A percentile compares a stretch with the other conserved stretches of the same genome.
Evolutionary conservation across 2,329 filamentous ascomycete genomes (phyloP).

Genomic region (Talaromyces albobiverticillius): DNA sequence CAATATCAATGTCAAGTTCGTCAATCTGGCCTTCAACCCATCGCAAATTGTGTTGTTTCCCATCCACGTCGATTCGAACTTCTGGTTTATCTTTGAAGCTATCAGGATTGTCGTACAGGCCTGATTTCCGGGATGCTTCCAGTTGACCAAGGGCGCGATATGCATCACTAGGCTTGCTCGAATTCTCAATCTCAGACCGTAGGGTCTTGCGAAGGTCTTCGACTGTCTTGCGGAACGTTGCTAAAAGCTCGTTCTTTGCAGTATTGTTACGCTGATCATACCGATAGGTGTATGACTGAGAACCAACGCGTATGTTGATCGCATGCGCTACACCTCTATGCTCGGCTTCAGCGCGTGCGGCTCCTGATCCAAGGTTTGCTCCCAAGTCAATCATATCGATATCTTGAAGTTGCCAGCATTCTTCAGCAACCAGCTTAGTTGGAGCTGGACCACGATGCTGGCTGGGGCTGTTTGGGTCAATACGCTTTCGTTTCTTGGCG

Average conservation of each 20-base stretch:
- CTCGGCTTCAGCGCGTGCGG: slow-evolving; percentile 40
- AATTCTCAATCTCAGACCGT: slow-evolving; percentile 82
- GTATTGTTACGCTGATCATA: slow-evolving; percentile 76
- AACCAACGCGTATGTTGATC: slow-evolving; percentile 84
- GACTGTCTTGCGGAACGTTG: slow-evolving; percentile 87
- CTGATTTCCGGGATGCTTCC: slow-evolving; percentile 75
- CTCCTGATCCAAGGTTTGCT: slow-evolving; percentile 39
- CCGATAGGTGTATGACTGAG: slow-evolving; percentile 91
- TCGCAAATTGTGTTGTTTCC: slow-evolving; percentile 90
- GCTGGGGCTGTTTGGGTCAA: slow-evolving; percentile 58
- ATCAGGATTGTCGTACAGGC: slow-evolving; percentile 74
- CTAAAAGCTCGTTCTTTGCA: slow-evolving; percentile 76
- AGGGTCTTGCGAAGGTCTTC: slow-evolving; percentile 85
- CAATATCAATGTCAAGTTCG: slow-evolving; percentile 92
- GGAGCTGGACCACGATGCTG: slow-evolving; percentile 43
- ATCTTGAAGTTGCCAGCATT: slow-evolving; percentile 90
- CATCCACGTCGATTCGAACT: slow-evolving; percentile 91
- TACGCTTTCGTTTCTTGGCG: slow-evolving; percentile 85
- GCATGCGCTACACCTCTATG: slow-evolving; percentile 71
- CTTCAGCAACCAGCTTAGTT: slow-evolving; percentile 83
- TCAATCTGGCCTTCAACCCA: slow-evolving; percentile 97
- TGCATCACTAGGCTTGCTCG: slow-evolving; percentile 77
- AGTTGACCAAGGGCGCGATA: slow-evolving; percentile 82
- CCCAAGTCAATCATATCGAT: slow-evolving; percentile 90
- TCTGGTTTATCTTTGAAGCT: slow-evolving; percentile 68